phyloP scores from a whole-genome alignment of 371 early-diverging fungal genomes.

The Apophysomyces trapeziformis region DNA sequence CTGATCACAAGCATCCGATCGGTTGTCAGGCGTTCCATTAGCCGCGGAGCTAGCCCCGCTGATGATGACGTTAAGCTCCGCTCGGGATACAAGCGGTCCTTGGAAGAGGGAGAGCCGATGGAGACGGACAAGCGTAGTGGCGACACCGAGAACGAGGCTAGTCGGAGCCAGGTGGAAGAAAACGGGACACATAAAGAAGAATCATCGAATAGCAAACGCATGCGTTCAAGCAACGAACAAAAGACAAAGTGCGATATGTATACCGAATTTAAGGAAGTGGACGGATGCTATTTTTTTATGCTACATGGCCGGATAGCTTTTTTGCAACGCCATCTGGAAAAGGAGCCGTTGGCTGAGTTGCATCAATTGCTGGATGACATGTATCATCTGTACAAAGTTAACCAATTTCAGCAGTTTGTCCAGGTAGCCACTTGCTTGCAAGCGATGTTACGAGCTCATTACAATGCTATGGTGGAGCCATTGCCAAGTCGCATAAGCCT shows the following conservation, averaged over 20 bases:
- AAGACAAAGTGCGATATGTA: not conserved
- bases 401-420: not conserved
- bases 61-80: too few relatives aligned
- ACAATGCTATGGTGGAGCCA: not conserved
- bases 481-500: not conserved
- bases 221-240: not conserved
- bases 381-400: not conserved
- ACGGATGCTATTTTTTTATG: conserved; percentile 1
- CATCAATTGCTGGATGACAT: not conserved
- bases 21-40: not conserved
- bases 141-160: not conserved
- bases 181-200: not conserved
- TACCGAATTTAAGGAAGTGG: not conserved
- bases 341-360: not conserved
- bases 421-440: not conserved
- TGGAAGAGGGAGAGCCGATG: not conserved
- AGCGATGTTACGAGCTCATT: not conserved
- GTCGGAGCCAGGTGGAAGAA: not conserved
- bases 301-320: not conserved
- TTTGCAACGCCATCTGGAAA: not conserved
- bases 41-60: too few relatives aligned
- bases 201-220: not conserved
- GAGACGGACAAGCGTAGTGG: not conserved
- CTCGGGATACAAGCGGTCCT: not conserved
- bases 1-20: conserved; percentile 1